Percentiles rank a stretch among this genome's conserved stretches.
Conservation (phyloP, 352 stramenopile genomes). For the Pythium phragmitis region DNA sequence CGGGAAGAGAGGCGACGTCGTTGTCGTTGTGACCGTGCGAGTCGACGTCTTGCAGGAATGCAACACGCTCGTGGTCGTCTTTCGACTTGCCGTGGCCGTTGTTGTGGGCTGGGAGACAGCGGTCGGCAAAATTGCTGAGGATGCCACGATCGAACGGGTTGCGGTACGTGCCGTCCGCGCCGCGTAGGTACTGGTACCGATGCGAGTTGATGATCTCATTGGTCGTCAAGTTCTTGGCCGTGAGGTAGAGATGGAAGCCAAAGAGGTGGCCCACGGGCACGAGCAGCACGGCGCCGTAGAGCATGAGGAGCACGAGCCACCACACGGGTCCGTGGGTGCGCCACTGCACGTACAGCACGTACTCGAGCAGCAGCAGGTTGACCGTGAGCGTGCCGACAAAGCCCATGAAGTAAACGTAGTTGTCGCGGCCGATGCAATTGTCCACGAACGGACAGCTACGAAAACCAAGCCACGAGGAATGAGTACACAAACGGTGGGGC, state of each 20-base stretch:
- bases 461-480: neutral
- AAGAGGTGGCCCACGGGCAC: constrained; percentile 53
- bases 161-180: constrained; percentile 27
- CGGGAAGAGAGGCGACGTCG: constrained; percentile 22
- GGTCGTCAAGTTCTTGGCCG: constrained; percentile 67
- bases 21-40: constrained; percentile 1
- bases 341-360: constrained; percentile 61
- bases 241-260: constrained; percentile 78
- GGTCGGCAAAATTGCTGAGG: constrained; percentile 43
- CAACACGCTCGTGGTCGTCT: neutral
- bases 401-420: constrained; percentile 91
- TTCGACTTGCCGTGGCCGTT: neutral
- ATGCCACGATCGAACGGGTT: constrained; percentile 53
- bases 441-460: constrained; percentile 96
- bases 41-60: constrained; percentile 12
- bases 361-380: constrained; percentile 53
- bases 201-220: constrained; percentile 76
- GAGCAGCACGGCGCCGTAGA: constrained; percentile 51
- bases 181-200: constrained; percentile 55
- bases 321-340: constrained; percentile 36
- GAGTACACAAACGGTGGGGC: neutral
- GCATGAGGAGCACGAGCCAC: constrained; percentile 33
- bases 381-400: constrained; percentile 54
- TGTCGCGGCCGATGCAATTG: constrained; percentile 97
- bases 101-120: constrained; percentile 33